Evolutionary conservation across 2,329 filamentous ascomycete genomes (phyloP).

Genomic region (Pseudocercospora musae): DNA sequence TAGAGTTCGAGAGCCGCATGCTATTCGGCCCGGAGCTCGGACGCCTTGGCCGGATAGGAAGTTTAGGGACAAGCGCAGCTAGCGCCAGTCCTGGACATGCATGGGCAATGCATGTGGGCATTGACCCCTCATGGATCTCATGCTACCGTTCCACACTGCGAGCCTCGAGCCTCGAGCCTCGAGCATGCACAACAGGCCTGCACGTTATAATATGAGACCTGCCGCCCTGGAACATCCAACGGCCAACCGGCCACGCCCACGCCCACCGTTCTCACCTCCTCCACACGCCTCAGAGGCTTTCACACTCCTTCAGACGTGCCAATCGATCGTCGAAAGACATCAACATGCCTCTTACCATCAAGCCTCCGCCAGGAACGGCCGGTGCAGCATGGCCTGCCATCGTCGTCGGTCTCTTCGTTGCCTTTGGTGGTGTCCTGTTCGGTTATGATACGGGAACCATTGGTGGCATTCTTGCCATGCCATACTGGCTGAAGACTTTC

Average conservation of each 20-base stretch:
- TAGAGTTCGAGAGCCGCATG: conserved; percentile 3
- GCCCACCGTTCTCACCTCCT: not conserved
- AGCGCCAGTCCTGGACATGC: not conserved
- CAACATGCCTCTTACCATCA: conserved; percentile 44
- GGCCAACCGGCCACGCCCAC: not conserved
- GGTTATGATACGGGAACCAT: conserved; percentile 33
- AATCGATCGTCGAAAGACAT: not conserved
- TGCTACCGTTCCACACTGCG: conserved; percentile 3
- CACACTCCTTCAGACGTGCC: too few species aligned
- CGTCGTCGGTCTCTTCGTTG: conserved; percentile 43
- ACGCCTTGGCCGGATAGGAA: conserved; percentile 8
- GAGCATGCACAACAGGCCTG: conserved; percentile 5
- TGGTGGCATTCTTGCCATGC: conserved; percentile 41
- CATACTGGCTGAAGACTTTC: conserved; percentile 40
- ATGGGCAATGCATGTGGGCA: not conserved
- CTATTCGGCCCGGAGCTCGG: conserved; percentile 13
- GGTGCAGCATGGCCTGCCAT: conserved; percentile 50
- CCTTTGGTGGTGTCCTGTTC: conserved; percentile 35
- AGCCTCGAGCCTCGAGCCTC: too few species aligned
- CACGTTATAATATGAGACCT: not conserved
- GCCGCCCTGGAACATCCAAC: not conserved
- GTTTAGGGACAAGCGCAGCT: conserved; percentile 7
- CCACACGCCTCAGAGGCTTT: not conserved
- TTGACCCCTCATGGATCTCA: conserved; percentile 2
- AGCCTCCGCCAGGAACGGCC: conserved; percentile 45